Conservation (phyloP, 1,284 basidiomycete genomes). For the Trametes hirsuta region DNA sequence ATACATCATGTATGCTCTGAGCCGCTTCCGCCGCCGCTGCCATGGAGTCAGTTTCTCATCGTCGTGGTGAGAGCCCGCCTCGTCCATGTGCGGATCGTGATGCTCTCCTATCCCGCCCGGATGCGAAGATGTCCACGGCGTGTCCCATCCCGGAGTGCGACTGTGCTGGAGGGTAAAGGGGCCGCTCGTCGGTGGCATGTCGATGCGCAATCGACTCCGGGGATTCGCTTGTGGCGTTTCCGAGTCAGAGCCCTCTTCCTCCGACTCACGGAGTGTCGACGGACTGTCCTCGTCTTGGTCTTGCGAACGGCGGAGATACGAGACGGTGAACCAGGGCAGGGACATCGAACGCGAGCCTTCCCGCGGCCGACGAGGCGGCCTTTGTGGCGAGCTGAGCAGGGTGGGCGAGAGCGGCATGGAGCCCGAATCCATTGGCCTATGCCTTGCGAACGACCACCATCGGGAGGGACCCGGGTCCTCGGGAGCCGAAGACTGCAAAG, state of each 20-base stretch:
- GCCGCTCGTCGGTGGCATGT: slow-evolving; percentile 44
- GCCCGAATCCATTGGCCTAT: slow-evolving; percentile 28
- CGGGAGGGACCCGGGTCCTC: slow-evolving; percentile 48
- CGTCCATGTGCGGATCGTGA: slow-evolving; percentile 13
- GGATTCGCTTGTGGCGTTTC: slow-evolving; percentile 21
- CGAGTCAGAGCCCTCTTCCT: slow-evolving; percentile 1
- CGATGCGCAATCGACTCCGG: slow-evolving; percentile 38
- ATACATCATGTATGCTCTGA: slow-evolving; percentile 67
- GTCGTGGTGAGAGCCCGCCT: slow-evolving; percentile 38
- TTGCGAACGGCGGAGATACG: slow-evolving; percentile 34
- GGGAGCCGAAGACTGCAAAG: slow-evolving; percentile 51
- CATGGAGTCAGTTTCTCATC: slow-evolving; percentile 42
- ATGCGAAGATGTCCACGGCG: slow-evolving; percentile 62
- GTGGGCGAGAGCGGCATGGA: slow-evolving; percentile 26
- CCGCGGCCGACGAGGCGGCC: slow-evolving; percentile 19
- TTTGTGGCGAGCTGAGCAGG: slow-evolving; percentile 2
- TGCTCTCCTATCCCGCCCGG: slow-evolving; percentile 14
- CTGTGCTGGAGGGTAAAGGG: slow-evolving; percentile 59
- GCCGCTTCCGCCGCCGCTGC: slow-evolving; percentile 52
- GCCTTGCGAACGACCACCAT: slow-evolving; percentile 68
- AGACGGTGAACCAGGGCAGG: slow-evolving; percentile 34
- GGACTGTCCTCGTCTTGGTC: slow-evolving; percentile 27
- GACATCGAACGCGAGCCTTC: slow-evolving; percentile 32
- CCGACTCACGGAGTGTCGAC: slow-evolving; percentile 16
- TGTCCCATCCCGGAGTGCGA: slow-evolving; percentile 66